phyloP scores from a whole-genome alignment of 140 eudicot genomes.

The Flaveria floridana region DNA sequence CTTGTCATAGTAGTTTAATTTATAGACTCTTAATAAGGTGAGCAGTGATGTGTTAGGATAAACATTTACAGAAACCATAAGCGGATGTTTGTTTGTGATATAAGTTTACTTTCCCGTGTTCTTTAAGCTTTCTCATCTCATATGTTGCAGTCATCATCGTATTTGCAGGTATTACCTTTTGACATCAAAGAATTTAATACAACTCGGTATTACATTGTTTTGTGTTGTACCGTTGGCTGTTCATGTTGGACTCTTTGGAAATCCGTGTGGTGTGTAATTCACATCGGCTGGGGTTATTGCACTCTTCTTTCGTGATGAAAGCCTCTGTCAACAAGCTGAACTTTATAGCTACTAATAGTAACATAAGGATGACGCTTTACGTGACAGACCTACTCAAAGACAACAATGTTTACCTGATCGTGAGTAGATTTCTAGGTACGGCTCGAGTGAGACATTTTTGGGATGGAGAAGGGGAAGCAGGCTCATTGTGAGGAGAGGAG shows the following conservation, averaged over 20 bases:
- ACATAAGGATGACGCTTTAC: neutral
- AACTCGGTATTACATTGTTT: neutral
- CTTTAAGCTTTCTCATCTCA: neutral
- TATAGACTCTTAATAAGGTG: conserved; percentile 51
- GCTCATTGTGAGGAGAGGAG: no score
- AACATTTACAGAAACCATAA: conserved; percentile 17
- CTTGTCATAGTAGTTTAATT: conserved; percentile 27
- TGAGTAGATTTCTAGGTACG: neutral
- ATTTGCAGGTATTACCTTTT: neutral
- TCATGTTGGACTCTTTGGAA: neutral
- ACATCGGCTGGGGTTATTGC: no score
- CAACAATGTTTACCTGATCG: neutral
- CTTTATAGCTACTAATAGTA: neutral
- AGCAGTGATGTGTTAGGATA: conserved; percentile 28
- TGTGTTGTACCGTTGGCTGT: neutral
- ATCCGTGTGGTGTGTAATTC: no score
- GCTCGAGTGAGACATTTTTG: neutral
- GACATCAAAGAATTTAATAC: neutral
- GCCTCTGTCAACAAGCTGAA: neutral
- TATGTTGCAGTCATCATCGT: neutral
- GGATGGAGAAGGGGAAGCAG: neutral
- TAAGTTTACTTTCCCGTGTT: conserved; percentile 22
- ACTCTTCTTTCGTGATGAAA: neutral
- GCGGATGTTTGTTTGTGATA: conserved; percentile 41
- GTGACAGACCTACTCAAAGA: neutral